phyloP scores from a whole-genome alignment of 768 basidiomycete species.

The Tricholoma flavovirens region DNA sequence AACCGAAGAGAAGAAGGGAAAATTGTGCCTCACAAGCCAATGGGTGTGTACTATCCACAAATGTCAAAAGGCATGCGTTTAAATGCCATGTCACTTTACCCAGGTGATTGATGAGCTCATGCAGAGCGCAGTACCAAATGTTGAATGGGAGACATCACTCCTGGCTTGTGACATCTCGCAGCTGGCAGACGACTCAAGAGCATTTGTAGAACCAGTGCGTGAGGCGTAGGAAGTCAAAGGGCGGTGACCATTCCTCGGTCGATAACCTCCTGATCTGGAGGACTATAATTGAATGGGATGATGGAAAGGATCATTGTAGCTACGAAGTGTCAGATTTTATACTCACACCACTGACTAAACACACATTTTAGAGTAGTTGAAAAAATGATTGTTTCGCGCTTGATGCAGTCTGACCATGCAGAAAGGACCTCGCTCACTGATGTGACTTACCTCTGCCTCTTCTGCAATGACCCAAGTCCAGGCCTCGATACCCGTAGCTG shows the following conservation, averaged over 20 bases:
- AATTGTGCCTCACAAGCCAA: conserved; percentile 88
- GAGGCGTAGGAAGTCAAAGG: conserved; percentile 73
- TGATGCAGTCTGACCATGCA: conserved; percentile 83
- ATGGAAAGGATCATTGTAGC: conserved; percentile 85
- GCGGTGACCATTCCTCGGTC: conserved; percentile 68
- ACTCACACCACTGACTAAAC: background rate
- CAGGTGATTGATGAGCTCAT: conserved; percentile 61
- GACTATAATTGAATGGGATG: conserved; percentile 82
- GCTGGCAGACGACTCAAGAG: conserved; percentile 90
- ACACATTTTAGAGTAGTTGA: conserved; percentile 74
- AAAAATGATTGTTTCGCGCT: conserved; percentile 76
- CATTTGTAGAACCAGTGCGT: conserved; percentile 80
- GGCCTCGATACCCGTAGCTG: conserved; percentile 84
- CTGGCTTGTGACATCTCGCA: conserved; percentile 80
- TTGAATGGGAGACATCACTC: conserved; percentile 81
- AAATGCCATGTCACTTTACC: conserved; percentile 40
- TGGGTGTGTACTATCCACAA: conserved; percentile 69
- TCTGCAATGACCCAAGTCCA: conserved; percentile 97
- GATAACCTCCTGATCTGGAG: conserved; percentile 81
- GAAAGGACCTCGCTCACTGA: conserved; percentile 84
- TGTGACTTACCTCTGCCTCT: conserved; percentile 72
- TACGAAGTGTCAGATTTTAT: conserved; percentile 26
- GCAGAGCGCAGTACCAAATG: conserved; percentile 81
- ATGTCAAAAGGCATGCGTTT: background rate
- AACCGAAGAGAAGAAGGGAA: conserved; percentile 87